Conservation (phyloP, 345 rosid genomes). For the Geranium brycei region DNA sequence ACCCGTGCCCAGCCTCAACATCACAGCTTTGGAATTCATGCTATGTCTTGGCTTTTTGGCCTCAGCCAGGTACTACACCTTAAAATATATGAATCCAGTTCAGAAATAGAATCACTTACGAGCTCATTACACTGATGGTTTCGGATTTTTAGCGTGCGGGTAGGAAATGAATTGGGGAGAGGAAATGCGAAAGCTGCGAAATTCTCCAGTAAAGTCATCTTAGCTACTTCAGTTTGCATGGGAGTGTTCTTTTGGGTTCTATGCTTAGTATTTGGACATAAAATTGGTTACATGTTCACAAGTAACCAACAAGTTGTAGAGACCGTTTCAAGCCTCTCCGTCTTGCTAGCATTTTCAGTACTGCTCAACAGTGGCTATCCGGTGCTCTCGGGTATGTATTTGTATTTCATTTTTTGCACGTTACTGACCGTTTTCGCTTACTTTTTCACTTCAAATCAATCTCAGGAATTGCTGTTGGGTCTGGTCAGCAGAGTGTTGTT, state of each 20-base stretch:
- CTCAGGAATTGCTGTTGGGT: conserved; percentile 20
- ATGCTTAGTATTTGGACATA: conserved; percentile 27
- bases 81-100: neutral
- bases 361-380: conserved; percentile 54
- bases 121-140: neutral
- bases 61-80: conserved; percentile 21
- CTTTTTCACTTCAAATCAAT: too few relatives aligned
- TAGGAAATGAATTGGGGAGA: conserved; percentile 54
- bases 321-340: conserved; percentile 34
- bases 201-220: conserved; percentile 37
- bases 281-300: conserved; percentile 33
- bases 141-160: conserved; percentile 31
- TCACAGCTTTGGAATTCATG: conserved; percentile 43
- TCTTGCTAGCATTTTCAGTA: conserved; percentile 46
- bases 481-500: conserved; percentile 16
- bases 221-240: conserved; percentile 17
- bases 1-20: conserved; percentile 21
- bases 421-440: too few relatives aligned
- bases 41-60: conserved; percentile 44
- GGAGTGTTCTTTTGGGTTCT: conserved; percentile 30
- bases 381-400: conserved; percentile 32
- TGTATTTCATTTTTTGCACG: too few relatives aligned
- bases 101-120: neutral
- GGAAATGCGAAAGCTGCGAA: conserved; percentile 41
- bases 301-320: conserved; percentile 26